Evolutionary conservation across 176 grass and related monocot species (phyloP), one percentile per base, ranked within the genome.

Genomic region (Themeda triandra): DNA sequence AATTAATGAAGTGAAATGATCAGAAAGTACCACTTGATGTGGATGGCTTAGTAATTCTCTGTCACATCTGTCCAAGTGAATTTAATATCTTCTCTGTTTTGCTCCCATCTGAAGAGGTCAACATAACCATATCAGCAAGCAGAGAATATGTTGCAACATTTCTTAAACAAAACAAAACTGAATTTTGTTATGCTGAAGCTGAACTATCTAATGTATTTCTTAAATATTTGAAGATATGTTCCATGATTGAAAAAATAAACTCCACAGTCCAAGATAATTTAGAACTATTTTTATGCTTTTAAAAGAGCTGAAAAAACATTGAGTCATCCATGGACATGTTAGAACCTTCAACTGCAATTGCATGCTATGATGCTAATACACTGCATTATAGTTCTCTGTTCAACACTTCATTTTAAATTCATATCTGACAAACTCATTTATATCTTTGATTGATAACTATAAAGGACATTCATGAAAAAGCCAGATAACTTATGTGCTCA

Each of bases 11-110:
- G 15, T 25, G 45, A 81, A 76, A 58, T 60, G 45, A 63, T 66
- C 56, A 76, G 48, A 82, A 81, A 82, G 68, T 92, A 92, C 91
- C 95, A 76, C 27, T 76, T 80, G 84, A 9, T 6, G 49, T 70
- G 74, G 87, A 83, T 86, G 80, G 24, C 4, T 86, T 88, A 42
- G 62, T 72, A 49, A 54, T 89, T 88, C 80, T 93, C 81, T 70
- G 62, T 89, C 73, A 95, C 87, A 89, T 93, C 87, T 83, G 89
- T 92, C 96, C 96, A 98, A 42, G 87, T 75, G 77, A 92, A 88
- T 89, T 87, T 89, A 89, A 40, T 76, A 40, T 95, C 93, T 62
- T 80, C 90, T 92, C 86, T 93, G 80, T 63, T 91, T 83, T 93
- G 91, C 67, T 98, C 89, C 96, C 86, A 95, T 93, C 96, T 98